Base-by-base conservation (phyloP, 2,329 filamentous ascomycete species). In the Aureobasidium sp. region DNA sequence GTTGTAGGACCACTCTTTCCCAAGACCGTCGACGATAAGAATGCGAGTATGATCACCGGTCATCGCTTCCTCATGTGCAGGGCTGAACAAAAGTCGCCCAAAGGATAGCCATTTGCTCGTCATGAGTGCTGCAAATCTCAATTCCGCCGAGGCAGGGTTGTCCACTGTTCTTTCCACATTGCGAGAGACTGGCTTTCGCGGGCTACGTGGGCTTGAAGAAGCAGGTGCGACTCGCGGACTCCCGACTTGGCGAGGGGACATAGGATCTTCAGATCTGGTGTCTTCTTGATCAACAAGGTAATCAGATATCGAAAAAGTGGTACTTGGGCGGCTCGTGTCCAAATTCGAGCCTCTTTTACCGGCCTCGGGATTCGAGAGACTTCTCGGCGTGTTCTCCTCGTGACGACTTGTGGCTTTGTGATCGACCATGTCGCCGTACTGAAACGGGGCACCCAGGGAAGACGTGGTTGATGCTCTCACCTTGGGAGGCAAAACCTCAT, bases 1-100 rank as follows among this genome's bases (percentile, higher is more conserved):
- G 68, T 91, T 93, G 72, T 90, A 92, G 0, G 89, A 92, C 90
- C 90, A 94, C 70, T 94, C 90, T 69, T 91, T 92, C n/a, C 90
- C 90, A 34, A 94, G 84, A 5, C 90, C 90, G 74, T 94, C 90
- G 62, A 94, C 82, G 20, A 94, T 87, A 3, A 94, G 80, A 29
- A 94, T 84, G 78, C 87, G 61, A 76, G 83, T 76, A 80, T 87
- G 75, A 73, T 70, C 79, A 0, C 80, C 76, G 20, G 83, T 77
- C 42, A 83, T 75, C 25, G 92, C 80, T 66, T 90, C 86, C 49
- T 90, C 87, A 29, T 90, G 84, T 5, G 88, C 85, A 12, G 90
- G 89, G 67, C 88, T 91, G 76, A 94, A 92, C 4, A 94, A 79
- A 0, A 93, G 88, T 67, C 91, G 87, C 1, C 90, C 90, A 71